Evolutionary conservation across 306 rosid genomes (phyloP).

Genomic region (Rubus idaeus): DNA sequence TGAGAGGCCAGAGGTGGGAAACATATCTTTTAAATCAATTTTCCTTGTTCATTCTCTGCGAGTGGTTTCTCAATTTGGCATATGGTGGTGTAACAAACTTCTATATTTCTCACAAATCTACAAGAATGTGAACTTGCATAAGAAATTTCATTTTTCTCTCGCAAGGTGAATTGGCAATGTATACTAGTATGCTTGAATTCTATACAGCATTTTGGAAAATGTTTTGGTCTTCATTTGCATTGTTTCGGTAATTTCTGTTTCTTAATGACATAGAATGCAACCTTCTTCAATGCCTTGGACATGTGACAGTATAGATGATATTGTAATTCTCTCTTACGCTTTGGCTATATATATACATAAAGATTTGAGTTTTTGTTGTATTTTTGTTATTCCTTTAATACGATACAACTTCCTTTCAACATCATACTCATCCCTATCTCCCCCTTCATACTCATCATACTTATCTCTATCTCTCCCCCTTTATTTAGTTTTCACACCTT

Average conservation of each 20-base stretch:
- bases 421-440: not conserved
- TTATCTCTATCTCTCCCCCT: not conserved
- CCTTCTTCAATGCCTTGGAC: not conserved
- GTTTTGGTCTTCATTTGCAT: not conserved
- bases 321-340: not conserved
- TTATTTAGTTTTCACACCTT: not conserved
- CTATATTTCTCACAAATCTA: not conserved
- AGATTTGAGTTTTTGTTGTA: not conserved
- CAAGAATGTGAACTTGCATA: not conserved
- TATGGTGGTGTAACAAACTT: not conserved
- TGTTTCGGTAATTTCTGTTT: not conserved
- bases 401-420: not conserved
- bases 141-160: not conserved
- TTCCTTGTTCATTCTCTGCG: not conserved
- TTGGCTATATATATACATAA: not conserved
- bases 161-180: not conserved
- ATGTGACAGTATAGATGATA: not conserved
- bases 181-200: not conserved
- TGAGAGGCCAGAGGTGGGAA: slow-evolving; percentile 91
- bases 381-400: not conserved
- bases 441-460: not conserved
- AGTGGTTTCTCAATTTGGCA: slow-evolving; percentile 9
- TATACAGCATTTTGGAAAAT: not conserved
- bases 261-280: not conserved
- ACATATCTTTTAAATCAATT: not conserved